phyloP scores from a whole-genome alignment of 176 grass and related monocot species.

The Zoysia pacifica region DNA sequence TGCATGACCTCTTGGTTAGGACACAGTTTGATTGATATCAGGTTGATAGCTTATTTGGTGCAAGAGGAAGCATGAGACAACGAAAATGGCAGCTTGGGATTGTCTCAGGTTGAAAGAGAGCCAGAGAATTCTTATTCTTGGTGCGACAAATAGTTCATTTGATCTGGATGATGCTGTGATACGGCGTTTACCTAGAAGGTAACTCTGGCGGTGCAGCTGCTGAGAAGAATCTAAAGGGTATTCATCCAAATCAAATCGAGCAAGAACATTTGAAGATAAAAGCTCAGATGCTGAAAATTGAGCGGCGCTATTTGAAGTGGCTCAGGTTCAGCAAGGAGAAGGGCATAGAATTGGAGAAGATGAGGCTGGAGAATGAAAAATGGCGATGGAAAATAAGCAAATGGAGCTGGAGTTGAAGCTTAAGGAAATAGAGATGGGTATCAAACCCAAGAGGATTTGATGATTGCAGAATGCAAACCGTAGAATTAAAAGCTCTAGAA shows the following conservation, averaged over 20 bases:
- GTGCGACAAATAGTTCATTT: conserved; percentile 90
- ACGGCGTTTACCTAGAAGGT: conserved; percentile 93
- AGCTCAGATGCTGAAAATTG: conserved; percentile 60
- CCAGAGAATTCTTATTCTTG: conserved; percentile 94
- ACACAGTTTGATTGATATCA: conserved; percentile 40
- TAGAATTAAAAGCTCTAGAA: conserved; percentile 38
- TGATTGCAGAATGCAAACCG: conserved; percentile 20
- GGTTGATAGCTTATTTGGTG: conserved; percentile 96
- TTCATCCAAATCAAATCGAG: conserved; percentile 44
- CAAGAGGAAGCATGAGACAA: conserved; percentile 98
- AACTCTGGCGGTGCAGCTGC: conserved; percentile 13
- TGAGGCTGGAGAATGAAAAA: conserved; percentile 77
- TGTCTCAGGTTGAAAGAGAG: conserved; percentile 88
- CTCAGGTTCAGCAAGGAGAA: conserved; percentile 62
- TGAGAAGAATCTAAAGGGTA: conserved; percentile 30
- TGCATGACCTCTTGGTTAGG: conserved; percentile 4
- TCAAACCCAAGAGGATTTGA: conserved; percentile 50
- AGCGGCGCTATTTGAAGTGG: conserved; percentile 72
- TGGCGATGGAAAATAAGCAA: conserved; percentile 76
- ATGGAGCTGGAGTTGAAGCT: conserved; percentile 70
- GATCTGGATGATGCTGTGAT: conserved; percentile 98
- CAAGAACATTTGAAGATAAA: conserved; percentile 58
- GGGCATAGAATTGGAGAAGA: conserved; percentile 69
- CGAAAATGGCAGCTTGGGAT: conserved; percentile 98
- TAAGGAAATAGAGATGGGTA: conserved; percentile 63